These are phyloP conservation scores for Trichosanthes cucumerina DNA, from an alignment of 306 rosid genomes.

Conservation along the genomic window DNA sequence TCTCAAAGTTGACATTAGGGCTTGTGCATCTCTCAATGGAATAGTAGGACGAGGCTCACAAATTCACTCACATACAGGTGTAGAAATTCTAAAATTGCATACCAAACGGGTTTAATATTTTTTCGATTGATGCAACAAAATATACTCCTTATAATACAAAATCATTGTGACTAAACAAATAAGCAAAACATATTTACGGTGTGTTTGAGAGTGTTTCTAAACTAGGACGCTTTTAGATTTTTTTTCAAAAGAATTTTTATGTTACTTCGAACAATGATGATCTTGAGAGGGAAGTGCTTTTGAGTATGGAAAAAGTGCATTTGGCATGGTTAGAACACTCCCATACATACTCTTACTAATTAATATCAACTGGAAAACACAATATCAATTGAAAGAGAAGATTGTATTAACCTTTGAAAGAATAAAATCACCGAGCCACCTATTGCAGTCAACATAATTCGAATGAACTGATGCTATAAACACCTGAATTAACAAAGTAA, in stretches of 20 bases:
- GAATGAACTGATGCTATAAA: slow-evolving; percentile 71
- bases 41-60: neutral
- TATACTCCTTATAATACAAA: neutral
- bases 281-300: neutral
- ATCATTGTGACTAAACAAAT: neutral
- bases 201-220: neutral
- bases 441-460: slow-evolving; percentile 92
- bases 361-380: neutral
- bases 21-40: neutral
- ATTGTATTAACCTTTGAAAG: slow-evolving; percentile 83
- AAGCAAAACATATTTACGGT: neutral
- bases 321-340: neutral
- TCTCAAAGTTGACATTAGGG: neutral
- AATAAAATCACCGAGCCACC: slow-evolving; percentile 95
- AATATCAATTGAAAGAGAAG: neutral
- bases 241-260: neutral
- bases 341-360: neutral
- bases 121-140: neutral
- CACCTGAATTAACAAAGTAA: slow-evolving; percentile 39
- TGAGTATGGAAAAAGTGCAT: neutral
- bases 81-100: neutral
- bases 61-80: neutral
- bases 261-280: neutral
- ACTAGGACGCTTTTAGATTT: neutral
- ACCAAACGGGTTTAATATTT: neutral